Conservation (phyloP, 345 rosid species). For the Eucalyptus microcorys region DNA sequence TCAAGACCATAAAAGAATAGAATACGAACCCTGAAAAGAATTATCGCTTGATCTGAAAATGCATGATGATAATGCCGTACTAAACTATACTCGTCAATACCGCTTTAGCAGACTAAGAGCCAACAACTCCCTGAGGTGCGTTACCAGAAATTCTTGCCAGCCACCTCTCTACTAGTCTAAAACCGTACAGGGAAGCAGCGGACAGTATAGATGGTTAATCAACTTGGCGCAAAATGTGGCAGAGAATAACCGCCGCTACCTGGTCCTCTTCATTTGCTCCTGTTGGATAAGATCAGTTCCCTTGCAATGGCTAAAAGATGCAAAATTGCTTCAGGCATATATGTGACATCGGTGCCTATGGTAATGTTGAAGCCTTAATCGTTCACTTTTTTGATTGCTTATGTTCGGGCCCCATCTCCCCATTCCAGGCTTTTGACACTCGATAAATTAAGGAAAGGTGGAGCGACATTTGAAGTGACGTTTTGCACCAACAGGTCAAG, state of each 20-base stretch:
- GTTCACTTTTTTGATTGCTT: slow-evolving; percentile 25
- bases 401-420: slow-evolving; percentile 62
- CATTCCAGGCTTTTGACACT: slow-evolving; percentile 40
- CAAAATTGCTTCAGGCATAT: slow-evolving; percentile 46
- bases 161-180: slow-evolving; percentile 59
- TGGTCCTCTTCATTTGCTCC: neutral
- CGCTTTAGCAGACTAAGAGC: slow-evolving; percentile 43
- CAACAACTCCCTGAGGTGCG: slow-evolving; percentile 19
- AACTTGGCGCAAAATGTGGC: slow-evolving; percentile 42
- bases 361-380: slow-evolving; percentile 54
- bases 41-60: slow-evolving; percentile 23
- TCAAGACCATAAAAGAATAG: neutral
- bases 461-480: slow-evolving; percentile 36
- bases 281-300: neutral
- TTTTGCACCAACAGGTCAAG: slow-evolving; percentile 41
- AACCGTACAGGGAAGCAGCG: slow-evolving; percentile 56
- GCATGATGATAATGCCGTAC: slow-evolving; percentile 50
- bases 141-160: slow-evolving; percentile 2
- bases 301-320: slow-evolving; percentile 28
- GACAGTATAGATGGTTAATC: neutral
- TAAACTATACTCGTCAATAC: slow-evolving; percentile 10
- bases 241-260: slow-evolving; percentile 29
- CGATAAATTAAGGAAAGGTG: slow-evolving; percentile 15
- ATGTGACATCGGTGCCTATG: slow-evolving; percentile 72
- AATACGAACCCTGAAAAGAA: neutral